Evolutionary conservation across 2,329 filamentous ascomycete genomes (phyloP), one percentile per base, ranked within the genome.

Genomic region (Corinectria fuckeliana): DNA sequence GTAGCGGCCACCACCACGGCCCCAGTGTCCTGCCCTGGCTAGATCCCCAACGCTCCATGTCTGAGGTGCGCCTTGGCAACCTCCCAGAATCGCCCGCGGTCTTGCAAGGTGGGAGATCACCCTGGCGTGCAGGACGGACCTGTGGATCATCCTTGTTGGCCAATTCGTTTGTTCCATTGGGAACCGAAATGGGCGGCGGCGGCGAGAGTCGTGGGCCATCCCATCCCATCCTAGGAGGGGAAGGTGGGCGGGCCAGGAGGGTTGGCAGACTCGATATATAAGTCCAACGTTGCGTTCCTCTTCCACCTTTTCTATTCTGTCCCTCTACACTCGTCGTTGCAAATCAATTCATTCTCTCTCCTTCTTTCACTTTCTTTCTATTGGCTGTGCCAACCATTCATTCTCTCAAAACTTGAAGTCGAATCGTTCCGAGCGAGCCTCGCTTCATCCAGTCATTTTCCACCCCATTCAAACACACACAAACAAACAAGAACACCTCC

Each of bases 331-430:
- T 70, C 66, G 64, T 69, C 66, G 56, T 66, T 64, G 58, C 62
- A 66, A 63, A 61, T 38, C 60, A 61, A 41, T 68, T 58, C 38
- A 28, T 51, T 48, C 30, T 34, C 32, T 61, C 65, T 58, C 50
- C 55, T 48, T 44, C 62, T 23, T 70, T 67, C 60, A 64, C 60
- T 69, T 69, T 68, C 66, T 70, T 70, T 69, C 64, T 60, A 61
- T 65, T 70, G 68, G 68, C 68, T 70, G 68, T 70, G 68, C 68
- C 68, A 70, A 67, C 50, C 38, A 25, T 70, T 67, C 68, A 70
- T 70, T 70, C 68, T 66, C 68, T 69, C 48, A 38, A 61, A 53
- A 39, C 21, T 56, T 55, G 62, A 68, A 68, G 61, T 45, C 54
- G 63, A 68, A 52, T 60, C 47, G 45, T 47, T 62, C 44, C 54